Conservation (phyloP, 225 moss, liverwort and hornwort genomes). For the Asterella californica region DNA sequence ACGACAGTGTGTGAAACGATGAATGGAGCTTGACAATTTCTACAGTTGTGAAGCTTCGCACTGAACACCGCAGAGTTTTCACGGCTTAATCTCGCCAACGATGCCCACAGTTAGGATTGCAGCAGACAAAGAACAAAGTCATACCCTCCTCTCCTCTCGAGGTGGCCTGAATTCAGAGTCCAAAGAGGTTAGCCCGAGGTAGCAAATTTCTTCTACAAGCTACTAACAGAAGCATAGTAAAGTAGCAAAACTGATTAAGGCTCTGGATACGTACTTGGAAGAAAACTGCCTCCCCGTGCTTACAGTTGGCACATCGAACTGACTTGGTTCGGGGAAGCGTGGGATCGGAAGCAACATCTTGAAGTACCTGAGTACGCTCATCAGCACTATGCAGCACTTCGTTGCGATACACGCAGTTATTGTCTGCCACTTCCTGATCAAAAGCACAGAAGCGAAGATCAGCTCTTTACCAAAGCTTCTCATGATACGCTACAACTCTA, state of each 20-base stretch:
- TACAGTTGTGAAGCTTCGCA: too few species aligned
- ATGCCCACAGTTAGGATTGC: constrained; percentile 94
- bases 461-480: constrained; percentile 38
- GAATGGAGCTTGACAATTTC: too few species aligned
- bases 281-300: constrained; percentile 96
- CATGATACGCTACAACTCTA: too few species aligned
- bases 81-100: constrained; percentile 77
- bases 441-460: constrained; percentile 2
- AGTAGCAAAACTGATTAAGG: neutral
- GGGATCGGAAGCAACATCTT: constrained; percentile 93
- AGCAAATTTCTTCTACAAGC: neutral
- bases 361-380: constrained; percentile 96
- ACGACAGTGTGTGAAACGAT: too few species aligned
- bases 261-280: constrained; percentile 56
- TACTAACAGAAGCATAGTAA: neutral
- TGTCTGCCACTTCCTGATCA: constrained; percentile 58
- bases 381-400: constrained; percentile 95
- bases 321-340: constrained; percentile 95
- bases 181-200: neutral
- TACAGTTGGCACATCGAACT: constrained; percentile 87
- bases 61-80: neutral
- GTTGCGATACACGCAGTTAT: constrained; percentile 94
- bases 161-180: constrained; percentile 60
- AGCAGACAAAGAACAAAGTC: constrained; percentile 94
- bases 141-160: constrained; percentile 97